Base-by-base conservation (phyloP, 2,329 filamentous ascomycete species). In the Alternaria infectoria region DNA sequence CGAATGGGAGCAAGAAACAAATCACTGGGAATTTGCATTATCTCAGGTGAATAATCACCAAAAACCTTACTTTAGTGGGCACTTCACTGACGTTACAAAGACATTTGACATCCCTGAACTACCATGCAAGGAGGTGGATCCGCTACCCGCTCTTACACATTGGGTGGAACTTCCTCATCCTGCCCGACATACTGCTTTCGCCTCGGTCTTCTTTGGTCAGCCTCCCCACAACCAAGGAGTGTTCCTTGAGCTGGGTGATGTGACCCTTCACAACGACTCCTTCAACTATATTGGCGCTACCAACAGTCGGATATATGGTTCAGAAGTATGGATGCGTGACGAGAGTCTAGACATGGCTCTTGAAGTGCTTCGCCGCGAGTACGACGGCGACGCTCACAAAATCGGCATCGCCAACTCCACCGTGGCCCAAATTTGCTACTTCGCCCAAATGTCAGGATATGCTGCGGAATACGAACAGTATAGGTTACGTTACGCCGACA, bases 381-480 rank as follows among this genome's bases (percentile, higher is more conserved):
- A 55, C 9, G 3, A 62, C 10, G 69, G 65, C 32, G 57, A 68
- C 3, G 25, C 21, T 2, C 32, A 67, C 9, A 23, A 32, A 4
- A 75, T 77, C 32, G 65, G 25, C 5, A 66, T 76, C 49, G 59
- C 54, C n/a, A 70, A 59, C 50, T 68, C 67, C 6, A 55, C 66
- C 12, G 59, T 62, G 8, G 62, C 66, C 0, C 67, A 71, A 25
- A 52, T 71, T 6, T 60, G 70, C 26, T 61, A 56, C 43, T 52
- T 57, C 12, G 60, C 61, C 10, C 25, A 30, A 17, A 36, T 40
- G 17, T 17, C 11, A 40, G 13, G 61, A 69, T 30, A 51, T 17
- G 52, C 47, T 2, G 19, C 43, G 4, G 58, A 63, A 23, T 68
- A 67, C 17, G 58, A 61, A 23, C 56, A 62, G 5, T 64, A 69